A percentile compares a stretch with the other conserved stretches of the same genome.
Evolutionary conservation across 768 basidiomycete species (phyloP).

Genomic region (Lactarius hengduanensis): DNA sequence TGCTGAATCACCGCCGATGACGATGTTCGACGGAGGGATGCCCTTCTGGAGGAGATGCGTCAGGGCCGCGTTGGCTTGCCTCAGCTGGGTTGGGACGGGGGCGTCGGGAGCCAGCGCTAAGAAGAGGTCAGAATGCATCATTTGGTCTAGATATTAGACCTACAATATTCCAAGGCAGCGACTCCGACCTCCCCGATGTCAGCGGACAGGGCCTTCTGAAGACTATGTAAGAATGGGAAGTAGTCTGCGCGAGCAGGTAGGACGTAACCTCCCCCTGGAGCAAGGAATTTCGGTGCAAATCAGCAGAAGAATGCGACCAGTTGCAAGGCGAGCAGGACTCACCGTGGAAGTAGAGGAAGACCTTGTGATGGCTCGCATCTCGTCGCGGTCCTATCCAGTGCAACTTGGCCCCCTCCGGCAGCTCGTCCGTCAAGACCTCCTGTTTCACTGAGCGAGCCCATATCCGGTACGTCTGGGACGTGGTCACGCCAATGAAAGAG

Average conservation of each 20-base stretch:
- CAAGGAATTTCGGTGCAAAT: background rate
- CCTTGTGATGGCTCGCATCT: slow-evolving; percentile 4
- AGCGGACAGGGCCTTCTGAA: slow-evolving; percentile 1
- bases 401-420: slow-evolving; percentile 8
- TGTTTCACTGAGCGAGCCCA: slow-evolving; percentile 6
- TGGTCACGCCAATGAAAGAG: slow-evolving; percentile 6
- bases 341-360: slow-evolving; percentile 18
- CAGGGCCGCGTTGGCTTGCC: slow-evolving; percentile 25
- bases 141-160: background rate
- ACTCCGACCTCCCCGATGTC: slow-evolving; percentile 12
- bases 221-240: background rate
- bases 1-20: slow-evolving; percentile 30
- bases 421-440: slow-evolving; percentile 7
- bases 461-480: background rate
- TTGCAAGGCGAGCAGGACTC: no score
- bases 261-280: slow-evolving; percentile 11
- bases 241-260: background rate
- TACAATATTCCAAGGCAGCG: slow-evolving; percentile 13
- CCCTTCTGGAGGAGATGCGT: slow-evolving; percentile 26
- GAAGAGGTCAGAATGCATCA: background rate
- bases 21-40: slow-evolving; percentile 26
- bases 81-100: slow-evolving; percentile 29
- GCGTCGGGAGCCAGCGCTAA: slow-evolving; percentile 8
- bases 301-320: background rate
- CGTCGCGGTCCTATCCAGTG: slow-evolving; percentile 20